Evolutionary conservation across 768 basidiomycete species (phyloP), one percentile per base, ranked within the genome.

Genomic region (Udeniomyces megalosporus): DNA sequence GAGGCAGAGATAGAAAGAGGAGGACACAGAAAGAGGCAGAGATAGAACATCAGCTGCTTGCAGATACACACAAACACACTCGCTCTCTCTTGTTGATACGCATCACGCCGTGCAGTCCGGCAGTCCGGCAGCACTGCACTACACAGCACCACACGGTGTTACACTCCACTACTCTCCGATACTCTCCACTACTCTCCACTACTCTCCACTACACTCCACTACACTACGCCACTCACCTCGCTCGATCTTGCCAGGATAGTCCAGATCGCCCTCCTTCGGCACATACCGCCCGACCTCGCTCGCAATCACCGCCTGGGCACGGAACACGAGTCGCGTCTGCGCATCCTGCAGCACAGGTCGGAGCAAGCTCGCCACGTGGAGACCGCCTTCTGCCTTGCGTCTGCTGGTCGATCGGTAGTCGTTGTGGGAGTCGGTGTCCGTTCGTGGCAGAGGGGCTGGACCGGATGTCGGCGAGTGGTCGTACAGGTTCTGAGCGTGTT

Each of bases 261-360:
- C 82, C 51, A 97, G 74, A 71, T 96, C 92, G 15, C 71, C 67
- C 2, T 78, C 73, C 65, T 81, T 85, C 0, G 89, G 84, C 0
- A 78, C 78, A 72, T 85, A 96, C 68, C 87, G 84, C 66, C 84
- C 77, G 38, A 97, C 88, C 56, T 96, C 93, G 34, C 81, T 80
- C 69, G 91, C 86, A 34, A 99, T 82, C 49, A 95, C 79, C 1
- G 88, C 81, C 73, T 97, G 92, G 6, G 92, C 92, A 71, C 95
- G 86, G 80, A 97, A 97, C 68, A 96, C 90, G 50, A 97, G 73
- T 59, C 91, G 76, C 14, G 95, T 96, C 76, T 97, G 93, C 1
- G 92, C 90, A 70, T 97, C 93, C 71, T 96, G 92, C 29, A 96
- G 74, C 0, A 96, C 84, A 82, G 91, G 88, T 70, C 85, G 81